phyloP scores from a whole-genome alignment of 441 rosid genomes.

The Erodium texanum region DNA sequence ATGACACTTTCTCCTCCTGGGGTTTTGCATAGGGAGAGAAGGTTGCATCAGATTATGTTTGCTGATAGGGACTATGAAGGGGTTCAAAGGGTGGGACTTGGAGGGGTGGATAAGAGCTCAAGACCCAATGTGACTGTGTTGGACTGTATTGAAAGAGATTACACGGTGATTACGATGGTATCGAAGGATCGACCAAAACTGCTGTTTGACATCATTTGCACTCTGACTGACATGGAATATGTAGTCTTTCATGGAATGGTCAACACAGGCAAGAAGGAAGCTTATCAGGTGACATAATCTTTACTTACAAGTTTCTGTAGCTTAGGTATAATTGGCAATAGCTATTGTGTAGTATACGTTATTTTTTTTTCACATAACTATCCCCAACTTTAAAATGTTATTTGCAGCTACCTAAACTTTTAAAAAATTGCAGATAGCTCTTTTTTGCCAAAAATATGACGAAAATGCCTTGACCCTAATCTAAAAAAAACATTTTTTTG shows the following conservation, averaged over 20 bases:
- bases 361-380: no score
- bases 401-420: no score
- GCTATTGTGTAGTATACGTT: no score
- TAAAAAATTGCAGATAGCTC: no score
- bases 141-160: conserved; percentile 67
- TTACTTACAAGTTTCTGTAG: background rate
- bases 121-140: conserved; percentile 57
- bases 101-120: conserved; percentile 29
- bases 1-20: conserved; percentile 62
- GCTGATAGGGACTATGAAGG: conserved; percentile 84
- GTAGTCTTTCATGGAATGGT: conserved; percentile 90
- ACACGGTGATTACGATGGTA: conserved; percentile 73
- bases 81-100: conserved; percentile 32
- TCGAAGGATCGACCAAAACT: conserved; percentile 89
- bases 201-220: conserved; percentile 77
- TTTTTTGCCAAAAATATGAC: no score
- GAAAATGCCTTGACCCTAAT: no score
- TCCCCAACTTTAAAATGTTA: no score
- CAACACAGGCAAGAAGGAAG: conserved; percentile 57
- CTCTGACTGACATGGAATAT: conserved; percentile 90
- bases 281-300: conserved; percentile 60
- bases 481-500: no score
- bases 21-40: conserved; percentile 58
- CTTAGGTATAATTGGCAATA: no score
- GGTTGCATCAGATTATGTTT: conserved; percentile 90